Evolutionary conservation across 2,329 filamentous ascomycete species (phyloP), one percentile per base, ranked within the genome.

Genomic region (Phialemoniopsis sp.): DNA sequence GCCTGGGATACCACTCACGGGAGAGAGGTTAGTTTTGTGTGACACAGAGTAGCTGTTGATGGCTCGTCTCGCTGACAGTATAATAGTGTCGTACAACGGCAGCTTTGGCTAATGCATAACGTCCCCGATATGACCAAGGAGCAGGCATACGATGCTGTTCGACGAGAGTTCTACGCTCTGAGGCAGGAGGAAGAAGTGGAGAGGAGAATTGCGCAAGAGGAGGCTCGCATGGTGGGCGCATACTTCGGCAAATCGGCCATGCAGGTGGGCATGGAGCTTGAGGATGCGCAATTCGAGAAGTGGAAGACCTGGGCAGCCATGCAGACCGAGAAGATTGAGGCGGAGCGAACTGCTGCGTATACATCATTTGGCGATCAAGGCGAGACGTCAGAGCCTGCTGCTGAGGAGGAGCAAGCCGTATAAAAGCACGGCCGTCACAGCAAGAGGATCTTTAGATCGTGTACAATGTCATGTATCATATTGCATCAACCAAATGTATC

Each of bases 141-240:
- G 31, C 62, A 78, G 49, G 89, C 93, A 26, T 98, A 98, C 68
- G 91, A 97, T 63, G 68, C 72, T 40, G 89, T 87, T 8, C 86
- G 93, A 43, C 84, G 83, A 49, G 91, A 98, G 61, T 95, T 97
- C 66, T 98, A 98, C 68, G 70, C 76, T 34, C 66, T 91, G 46
- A 85, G 93, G 43, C 85, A 95, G 52, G 72, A 80, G 43, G 82
- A 94, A 52, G 89, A 96, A 48, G 78, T 95, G 35, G 82, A 91
- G 66, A 76, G 79, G 50, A 82, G 90, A 51, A 76, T 98, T 43
- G 87, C 91, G 8, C 73, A 80, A 36, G 93, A 98, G 66, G 93
- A 98, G 65, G 91, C 93, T 19, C 72, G 82, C 46, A 78, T 86
- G 53, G 84, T 86, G 6, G 93, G 93, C 38, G 90, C 89, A 37